These are phyloP conservation scores for Botrytis elliptica DNA, from an alignment of 2,329 filamentous ascomycete species.

Conservation along the genomic window DNA sequence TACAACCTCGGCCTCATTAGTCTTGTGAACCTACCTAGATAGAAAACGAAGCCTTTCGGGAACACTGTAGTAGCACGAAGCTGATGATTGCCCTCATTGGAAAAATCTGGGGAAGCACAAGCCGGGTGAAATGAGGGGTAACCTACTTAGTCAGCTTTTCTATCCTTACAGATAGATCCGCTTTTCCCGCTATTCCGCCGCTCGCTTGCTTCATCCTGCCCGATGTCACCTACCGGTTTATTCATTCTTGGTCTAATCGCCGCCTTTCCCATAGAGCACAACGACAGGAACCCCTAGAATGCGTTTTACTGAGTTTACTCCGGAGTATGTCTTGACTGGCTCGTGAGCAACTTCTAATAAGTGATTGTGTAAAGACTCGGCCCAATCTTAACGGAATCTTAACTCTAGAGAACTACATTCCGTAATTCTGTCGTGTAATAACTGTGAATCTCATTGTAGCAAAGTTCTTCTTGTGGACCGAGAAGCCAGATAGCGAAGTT, in stretches of 20 bases:
- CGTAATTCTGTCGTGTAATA: background rate
- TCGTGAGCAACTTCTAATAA: background rate
- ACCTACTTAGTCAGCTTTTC: background rate
- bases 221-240: background rate
- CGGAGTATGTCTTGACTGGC: background rate
- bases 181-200: background rate
- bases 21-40: background rate
- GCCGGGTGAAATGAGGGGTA: constrained; percentile 5
- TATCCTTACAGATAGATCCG: background rate
- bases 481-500: background rate
- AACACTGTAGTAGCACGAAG: background rate
- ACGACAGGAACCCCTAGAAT: background rate
- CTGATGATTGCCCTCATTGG: background rate
- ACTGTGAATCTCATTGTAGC: background rate
- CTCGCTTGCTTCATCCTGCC: background rate
- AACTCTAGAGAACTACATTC: background rate
- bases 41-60: background rate
- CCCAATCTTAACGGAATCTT: background rate
- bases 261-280: background rate
- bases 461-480: too few species aligned
- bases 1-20: background rate
- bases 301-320: background rate
- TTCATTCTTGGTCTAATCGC: background rate
- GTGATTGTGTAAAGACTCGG: background rate
- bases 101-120: constrained; percentile 5